Evolutionary conservation across 2,329 filamentous ascomycete species (phyloP).

Genomic region (Cladorrhinum sp.): DNA sequence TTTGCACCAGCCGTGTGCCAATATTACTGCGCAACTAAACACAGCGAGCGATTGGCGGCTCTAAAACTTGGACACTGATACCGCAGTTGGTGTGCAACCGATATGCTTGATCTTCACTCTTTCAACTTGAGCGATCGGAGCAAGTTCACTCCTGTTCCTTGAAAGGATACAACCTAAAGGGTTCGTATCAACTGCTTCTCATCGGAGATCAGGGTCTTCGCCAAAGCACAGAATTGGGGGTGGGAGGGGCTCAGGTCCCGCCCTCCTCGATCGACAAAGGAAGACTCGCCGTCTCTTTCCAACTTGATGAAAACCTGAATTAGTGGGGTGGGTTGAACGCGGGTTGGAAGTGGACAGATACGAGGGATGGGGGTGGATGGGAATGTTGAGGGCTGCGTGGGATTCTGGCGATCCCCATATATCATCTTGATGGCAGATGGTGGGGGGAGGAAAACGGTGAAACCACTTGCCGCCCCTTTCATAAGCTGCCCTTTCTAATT

Average conservation of each 20-base stretch:
- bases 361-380: background rate
- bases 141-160: too few species aligned
- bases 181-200: background rate
- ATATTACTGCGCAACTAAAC: background rate
- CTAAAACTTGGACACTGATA: too few species aligned
- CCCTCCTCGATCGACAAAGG: background rate
- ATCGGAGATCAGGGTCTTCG: background rate
- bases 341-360: background rate
- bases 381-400: background rate
- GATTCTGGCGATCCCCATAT: conserved; percentile 4
- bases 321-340: background rate
- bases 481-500: background rate
- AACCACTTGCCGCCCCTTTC: background rate
- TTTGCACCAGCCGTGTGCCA: background rate
- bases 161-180: background rate
- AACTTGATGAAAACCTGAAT: background rate
- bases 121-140: background rate
- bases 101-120: background rate
- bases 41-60: too few species aligned
- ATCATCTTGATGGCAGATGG: background rate
- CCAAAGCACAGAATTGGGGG: background rate
- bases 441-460: background rate
- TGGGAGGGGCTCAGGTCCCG: background rate
- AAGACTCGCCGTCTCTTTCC: background rate
- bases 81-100: too few species aligned